Base-by-base conservation (phyloP, 2,329 filamentous ascomycete species). In the Aspergillus ruber region DNA sequence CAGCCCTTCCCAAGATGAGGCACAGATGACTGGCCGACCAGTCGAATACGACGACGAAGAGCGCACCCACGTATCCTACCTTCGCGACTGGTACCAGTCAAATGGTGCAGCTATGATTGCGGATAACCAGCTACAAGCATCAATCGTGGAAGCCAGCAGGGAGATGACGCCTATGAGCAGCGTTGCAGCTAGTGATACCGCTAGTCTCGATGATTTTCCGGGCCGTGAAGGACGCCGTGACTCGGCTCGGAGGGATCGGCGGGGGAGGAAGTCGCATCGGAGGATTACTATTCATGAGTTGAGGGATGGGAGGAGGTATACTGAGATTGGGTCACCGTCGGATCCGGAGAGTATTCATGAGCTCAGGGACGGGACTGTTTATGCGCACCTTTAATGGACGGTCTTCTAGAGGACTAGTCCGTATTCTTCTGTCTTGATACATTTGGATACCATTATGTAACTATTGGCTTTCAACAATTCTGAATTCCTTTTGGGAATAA, bases 201-300 rank as follows among this genome's bases (percentile, higher is more conserved):
- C 59, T 17, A 67, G 65, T 46, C 33, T 64, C n/a, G 56, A 65
- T 42, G 33, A 35, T 17, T 35, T 35, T 17, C 59, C 61, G 38
- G 45, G 44, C 44, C 55, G 57, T n/a, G 51, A 52, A 10, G 38
- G 33, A 3, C 51, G 54, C 2, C 51, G 53, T 15, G 58, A 59
- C 21, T 41, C 49, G 7, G 62, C 63, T 10, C 47, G 50, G 21
- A 58, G 61, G 20, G 50, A 62, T 20, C 63, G 58, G 4, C 59
- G 60, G 6, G 60, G 65, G 38, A 59, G 61, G 47, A 62, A 57
- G 42, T 60, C 57, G 12, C 58, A 62, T 43, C 62, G 66, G 21
- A 57, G 63, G 33, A 64, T 72, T 23, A 70, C 68, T 6, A 70
- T 72, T 33, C 69, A 72, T 52, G 68, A 72, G 52, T 52, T 72